These are phyloP conservation scores for Nyssa sinensis DNA, from an alignment of 148 eudicot genomes.

Conservation along the genomic window DNA sequence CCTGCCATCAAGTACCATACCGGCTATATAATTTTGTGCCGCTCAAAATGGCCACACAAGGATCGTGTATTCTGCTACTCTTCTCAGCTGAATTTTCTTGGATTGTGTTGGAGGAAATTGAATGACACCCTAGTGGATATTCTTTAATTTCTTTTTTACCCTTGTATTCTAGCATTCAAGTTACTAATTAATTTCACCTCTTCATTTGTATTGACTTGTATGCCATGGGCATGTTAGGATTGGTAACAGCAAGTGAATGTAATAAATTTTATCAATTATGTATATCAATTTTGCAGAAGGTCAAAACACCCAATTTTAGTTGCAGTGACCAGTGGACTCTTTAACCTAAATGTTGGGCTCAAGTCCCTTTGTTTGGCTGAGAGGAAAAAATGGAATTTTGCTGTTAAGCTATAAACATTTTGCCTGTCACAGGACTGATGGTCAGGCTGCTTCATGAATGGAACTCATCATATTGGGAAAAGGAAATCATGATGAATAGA, in stretches of 20 bases:
- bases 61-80: not conserved
- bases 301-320: too few relatives aligned
- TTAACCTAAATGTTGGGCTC: too few relatives aligned
- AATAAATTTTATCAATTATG: slow-evolving; percentile 4
- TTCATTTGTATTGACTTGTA: slow-evolving; percentile 4
- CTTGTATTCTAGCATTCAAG: not conserved
- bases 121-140: slow-evolving; percentile 4
- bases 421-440: too few relatives aligned
- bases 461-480: too few relatives aligned
- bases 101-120: not conserved
- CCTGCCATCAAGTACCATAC: not conserved
- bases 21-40: slow-evolving; percentile 6
- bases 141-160: not conserved
- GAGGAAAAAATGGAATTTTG: too few relatives aligned
- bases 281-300: slow-evolving; percentile 3
- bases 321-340: too few relatives aligned
- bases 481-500: too few relatives aligned
- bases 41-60: slow-evolving; percentile 4
- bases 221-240: slow-evolving; percentile 3
- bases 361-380: too few relatives aligned
- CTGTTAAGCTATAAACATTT: too few relatives aligned
- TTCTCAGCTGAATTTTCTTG: not conserved
- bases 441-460: too few relatives aligned
- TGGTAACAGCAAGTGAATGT: not conserved
- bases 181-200: not conserved